These are phyloP conservation scores for Erysimum cheiri DNA, from an alignment of 441 rosid species.

Conservation along the genomic window DNA sequence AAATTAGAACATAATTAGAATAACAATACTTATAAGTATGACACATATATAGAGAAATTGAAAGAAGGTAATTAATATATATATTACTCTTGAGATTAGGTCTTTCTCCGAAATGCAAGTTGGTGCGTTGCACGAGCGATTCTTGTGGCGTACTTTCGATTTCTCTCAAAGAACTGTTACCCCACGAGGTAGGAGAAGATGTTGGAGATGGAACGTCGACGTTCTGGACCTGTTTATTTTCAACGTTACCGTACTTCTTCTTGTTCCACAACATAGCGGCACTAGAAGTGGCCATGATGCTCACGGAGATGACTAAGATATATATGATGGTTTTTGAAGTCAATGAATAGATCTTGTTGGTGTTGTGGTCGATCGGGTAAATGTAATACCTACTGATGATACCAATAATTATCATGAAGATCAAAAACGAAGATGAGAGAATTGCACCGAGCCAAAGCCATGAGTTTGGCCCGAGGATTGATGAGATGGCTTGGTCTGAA, in stretches of 20 bases:
- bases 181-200: slow-evolving; percentile 45
- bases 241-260: slow-evolving; percentile 39
- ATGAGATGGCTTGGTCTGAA: slow-evolving; percentile 48
- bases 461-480: slow-evolving; percentile 54
- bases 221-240: slow-evolving; percentile 48
- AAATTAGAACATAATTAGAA: slow-evolving; percentile 1
- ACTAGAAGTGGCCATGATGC: slow-evolving; percentile 51
- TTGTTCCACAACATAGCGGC: slow-evolving; percentile 53
- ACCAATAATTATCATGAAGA: slow-evolving; percentile 58
- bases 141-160: slow-evolving; percentile 55
- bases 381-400: slow-evolving; percentile 54
- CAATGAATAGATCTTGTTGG: slow-evolving; percentile 42
- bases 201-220: slow-evolving; percentile 43
- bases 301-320: slow-evolving; percentile 50
- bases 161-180: slow-evolving; percentile 48
- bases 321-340: slow-evolving; percentile 47
- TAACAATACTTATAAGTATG: not conserved
- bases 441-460: slow-evolving; percentile 62
- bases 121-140: slow-evolving; percentile 49
- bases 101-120: slow-evolving; percentile 54
- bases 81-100: slow-evolving; percentile 61
- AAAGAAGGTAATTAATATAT: slow-evolving; percentile 19
- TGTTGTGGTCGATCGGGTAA: slow-evolving; percentile 53
- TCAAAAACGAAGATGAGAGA: slow-evolving; percentile 55
- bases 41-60: not conserved